Percentiles rank a stretch among this genome's conserved stretches.
Evolutionary conservation across 768 basidiomycete species (phyloP).

Genomic region (Brasilioporus rufonigricans): DNA sequence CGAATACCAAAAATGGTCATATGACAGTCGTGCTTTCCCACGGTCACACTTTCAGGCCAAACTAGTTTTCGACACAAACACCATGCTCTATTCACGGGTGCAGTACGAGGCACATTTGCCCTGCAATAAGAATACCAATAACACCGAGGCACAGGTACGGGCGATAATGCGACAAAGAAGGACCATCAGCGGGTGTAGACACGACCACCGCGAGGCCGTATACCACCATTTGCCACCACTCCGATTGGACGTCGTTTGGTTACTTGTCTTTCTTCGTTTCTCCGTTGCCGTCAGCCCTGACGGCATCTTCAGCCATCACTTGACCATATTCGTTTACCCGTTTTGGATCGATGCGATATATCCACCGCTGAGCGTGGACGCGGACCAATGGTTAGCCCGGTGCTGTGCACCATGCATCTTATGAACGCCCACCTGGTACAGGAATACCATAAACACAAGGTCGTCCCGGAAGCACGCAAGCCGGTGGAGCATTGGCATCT

Average conservation of each 20-base stretch:
- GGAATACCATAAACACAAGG: conserved; percentile 85
- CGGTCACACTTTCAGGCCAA: conserved; percentile 18
- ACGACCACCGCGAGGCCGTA: conserved; percentile 3
- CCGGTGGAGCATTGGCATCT: conserved; percentile 94
- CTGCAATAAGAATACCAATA: neutral
- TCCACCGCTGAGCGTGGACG: conserved; percentile 69
- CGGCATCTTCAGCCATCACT: conserved; percentile 55
- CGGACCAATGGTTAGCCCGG: conserved; percentile 17
- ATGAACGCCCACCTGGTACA: conserved; percentile 73
- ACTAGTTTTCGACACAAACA: too few relatives aligned
- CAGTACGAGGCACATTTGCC: neutral
- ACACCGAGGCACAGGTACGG: conserved; percentile 2
- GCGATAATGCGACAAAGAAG: conserved; percentile 16
- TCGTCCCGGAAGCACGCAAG: conserved; percentile 90
- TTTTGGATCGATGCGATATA: conserved; percentile 93
- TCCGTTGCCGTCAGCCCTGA: conserved; percentile 36
- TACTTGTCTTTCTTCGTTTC: conserved; percentile 62
- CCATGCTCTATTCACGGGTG: neutral
- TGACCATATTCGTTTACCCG: conserved; percentile 97
- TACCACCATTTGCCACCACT: neutral
- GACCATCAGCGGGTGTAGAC: neutral
- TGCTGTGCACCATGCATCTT: conserved; percentile 5
- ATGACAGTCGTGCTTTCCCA: conserved; percentile 17
- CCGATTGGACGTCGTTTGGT: conserved; percentile 8
- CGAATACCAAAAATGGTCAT: conserved; percentile 22